Conservation (phyloP, 345 rosid species). For the Brassica rapa region DNA sequence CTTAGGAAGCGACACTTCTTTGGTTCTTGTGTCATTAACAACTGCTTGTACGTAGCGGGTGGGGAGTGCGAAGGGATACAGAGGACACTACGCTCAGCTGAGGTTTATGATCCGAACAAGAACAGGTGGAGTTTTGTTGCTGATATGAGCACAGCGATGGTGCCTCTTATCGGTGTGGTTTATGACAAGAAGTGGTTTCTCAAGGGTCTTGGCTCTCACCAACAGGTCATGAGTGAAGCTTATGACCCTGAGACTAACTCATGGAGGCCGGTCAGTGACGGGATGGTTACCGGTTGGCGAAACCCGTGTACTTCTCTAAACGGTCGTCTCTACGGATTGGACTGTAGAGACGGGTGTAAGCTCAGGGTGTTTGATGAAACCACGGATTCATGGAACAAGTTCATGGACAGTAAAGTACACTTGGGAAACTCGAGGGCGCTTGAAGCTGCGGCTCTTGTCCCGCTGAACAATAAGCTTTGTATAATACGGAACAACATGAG, state of each 20-base stretch:
- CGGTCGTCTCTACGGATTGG: constrained; percentile 79
- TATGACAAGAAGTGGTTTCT: constrained; percentile 90
- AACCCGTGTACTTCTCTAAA: constrained; percentile 77
- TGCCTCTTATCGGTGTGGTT: constrained; percentile 89
- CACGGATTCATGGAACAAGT: constrained; percentile 78
- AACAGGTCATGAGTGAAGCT: constrained; percentile 88
- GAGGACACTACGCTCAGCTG: constrained; percentile 91
- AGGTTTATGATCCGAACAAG: constrained; percentile 90
- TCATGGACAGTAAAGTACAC: constrained; percentile 88
- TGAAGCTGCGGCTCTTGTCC: constrained; percentile 97
- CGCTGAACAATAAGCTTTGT: constrained; percentile 80
- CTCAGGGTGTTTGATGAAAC: constrained; percentile 73
- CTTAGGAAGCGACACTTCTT: constrained; percentile 93
- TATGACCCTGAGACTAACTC: constrained; percentile 73
- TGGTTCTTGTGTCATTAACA: constrained; percentile 91
- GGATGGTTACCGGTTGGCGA: constrained; percentile 94
- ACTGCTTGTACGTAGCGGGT: constrained; percentile 94
- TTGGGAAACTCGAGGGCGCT: constrained; percentile 74
- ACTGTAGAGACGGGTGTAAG: constrained; percentile 92
- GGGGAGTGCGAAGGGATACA: constrained; percentile 97
- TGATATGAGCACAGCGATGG: constrained; percentile 99
- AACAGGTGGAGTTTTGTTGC: constrained; percentile 83
- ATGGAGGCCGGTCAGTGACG: constrained; percentile 74
- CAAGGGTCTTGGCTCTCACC: constrained; percentile 86
- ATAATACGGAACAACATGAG: constrained; percentile 94